Conservation (phyloP, 2,329 filamentous ascomycete genomes). For the Ceratocystis diversiconidia region DNA sequence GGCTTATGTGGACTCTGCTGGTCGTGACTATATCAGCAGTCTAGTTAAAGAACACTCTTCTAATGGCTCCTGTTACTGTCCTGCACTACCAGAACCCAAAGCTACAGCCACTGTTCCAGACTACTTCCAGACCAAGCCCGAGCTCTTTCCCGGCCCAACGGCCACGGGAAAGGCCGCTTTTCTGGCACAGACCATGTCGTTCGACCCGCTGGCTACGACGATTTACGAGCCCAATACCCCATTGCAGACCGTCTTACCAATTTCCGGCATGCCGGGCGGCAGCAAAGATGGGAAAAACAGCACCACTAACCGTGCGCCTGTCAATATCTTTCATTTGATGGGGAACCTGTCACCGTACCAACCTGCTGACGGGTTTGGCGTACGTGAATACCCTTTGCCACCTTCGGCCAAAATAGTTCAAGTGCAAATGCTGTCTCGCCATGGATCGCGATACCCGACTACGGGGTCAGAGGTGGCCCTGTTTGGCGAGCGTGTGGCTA, state of each 20-base stretch:
- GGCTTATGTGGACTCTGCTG: constrained; percentile 19
- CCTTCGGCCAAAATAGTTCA: constrained; percentile 53
- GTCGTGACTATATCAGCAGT: constrained; percentile 16
- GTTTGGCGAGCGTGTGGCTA: constrained; percentile 44
- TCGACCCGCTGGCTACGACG: constrained; percentile 40
- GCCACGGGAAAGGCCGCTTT: constrained; percentile 57
- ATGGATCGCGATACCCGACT: constrained; percentile 62
- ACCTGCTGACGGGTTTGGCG: constrained; percentile 59
- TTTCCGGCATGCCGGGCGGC: constrained; percentile 40
- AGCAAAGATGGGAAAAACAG: constrained; percentile 28
- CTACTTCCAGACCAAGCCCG: constrained; percentile 48
- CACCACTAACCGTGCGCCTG: neutral
- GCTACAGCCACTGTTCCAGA: constrained; percentile 38
- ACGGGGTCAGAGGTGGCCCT: constrained; percentile 38
- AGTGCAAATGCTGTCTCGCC: constrained; percentile 57
- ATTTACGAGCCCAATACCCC: constrained; percentile 55
- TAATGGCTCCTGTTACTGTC: constrained; percentile 23
- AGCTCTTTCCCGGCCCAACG: constrained; percentile 50
- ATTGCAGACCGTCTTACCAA: constrained; percentile 55
- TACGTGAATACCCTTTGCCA: constrained; percentile 56
- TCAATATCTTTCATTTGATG: constrained; percentile 56
- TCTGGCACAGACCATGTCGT: constrained; percentile 54
- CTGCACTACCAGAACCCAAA: constrained; percentile 18
- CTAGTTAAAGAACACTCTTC: constrained; percentile 9
- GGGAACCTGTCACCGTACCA: constrained; percentile 57